Conservation (phyloP, 495 filamentous ascomycete genomes). For the Cercophora scortea region DNA sequence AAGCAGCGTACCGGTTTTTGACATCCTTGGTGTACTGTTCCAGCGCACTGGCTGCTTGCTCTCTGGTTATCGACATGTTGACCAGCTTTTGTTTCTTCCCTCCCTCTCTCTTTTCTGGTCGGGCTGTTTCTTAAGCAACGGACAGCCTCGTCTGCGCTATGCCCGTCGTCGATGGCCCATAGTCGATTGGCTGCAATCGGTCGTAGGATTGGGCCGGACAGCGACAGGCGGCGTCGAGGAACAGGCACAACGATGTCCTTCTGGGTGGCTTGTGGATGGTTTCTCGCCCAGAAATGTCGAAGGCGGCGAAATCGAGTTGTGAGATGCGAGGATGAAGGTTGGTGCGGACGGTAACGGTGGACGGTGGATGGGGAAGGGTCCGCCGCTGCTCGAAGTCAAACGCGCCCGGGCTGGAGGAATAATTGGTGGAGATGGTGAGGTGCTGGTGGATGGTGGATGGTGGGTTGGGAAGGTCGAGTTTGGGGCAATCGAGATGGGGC, state of each 20-base stretch:
- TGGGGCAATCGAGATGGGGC: too few species aligned
- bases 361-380: too few species aligned
- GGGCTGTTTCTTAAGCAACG: neutral
- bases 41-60: slow-evolving; percentile 22
- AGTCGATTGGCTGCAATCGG: slow-evolving; percentile 9
- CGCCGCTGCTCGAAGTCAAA: too few species aligned
- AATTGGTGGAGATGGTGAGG: too few species aligned
- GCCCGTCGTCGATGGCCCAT: slow-evolving; percentile 21
- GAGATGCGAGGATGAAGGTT: too few species aligned
- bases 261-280: too few species aligned
- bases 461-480: too few species aligned
- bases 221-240: neutral
- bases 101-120: neutral
- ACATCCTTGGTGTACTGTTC: slow-evolving; percentile 26
- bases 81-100: neutral
- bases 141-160: slow-evolving; percentile 18
- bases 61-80: slow-evolving; percentile 24
- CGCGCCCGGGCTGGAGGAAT: too few species aligned
- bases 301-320: too few species aligned
- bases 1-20: slow-evolving; percentile 21
- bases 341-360: too few species aligned
- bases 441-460: too few species aligned
- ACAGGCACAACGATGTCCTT: neutral
- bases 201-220: neutral
- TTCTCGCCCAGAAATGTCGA: too few species aligned